A percentile compares a stretch with the other conserved stretches of the same genome.
Conservation (phyloP, 768 basidiomycete genomes). For the Suillus clintonianus region DNA sequence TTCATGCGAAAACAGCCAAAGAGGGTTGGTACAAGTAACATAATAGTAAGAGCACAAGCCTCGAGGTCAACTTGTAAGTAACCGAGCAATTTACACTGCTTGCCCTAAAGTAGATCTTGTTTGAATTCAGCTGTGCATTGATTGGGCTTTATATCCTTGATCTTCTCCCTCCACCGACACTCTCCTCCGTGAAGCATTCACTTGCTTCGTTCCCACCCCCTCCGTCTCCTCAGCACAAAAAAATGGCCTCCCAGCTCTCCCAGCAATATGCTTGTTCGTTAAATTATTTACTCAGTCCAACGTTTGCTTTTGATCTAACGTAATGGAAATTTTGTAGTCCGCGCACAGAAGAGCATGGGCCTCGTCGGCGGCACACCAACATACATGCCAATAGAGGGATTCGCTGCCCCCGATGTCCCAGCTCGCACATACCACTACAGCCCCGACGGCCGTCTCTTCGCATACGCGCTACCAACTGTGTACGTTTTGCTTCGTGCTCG, state of each 20-base stretch:
- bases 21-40: background rate
- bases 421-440: slow-evolving; percentile 82
- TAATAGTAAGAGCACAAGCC: background rate
- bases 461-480: slow-evolving; percentile 77
- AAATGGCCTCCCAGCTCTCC: slow-evolving; percentile 73
- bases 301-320: slow-evolving; percentile 15
- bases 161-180: slow-evolving; percentile 23
- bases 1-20: background rate
- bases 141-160: slow-evolving; percentile 17
- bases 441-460: slow-evolving; percentile 83
- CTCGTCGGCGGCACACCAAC: slow-evolving; percentile 81
- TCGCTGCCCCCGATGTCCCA: slow-evolving; percentile 66
- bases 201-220: slow-evolving; percentile 63
- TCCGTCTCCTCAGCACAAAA: slow-evolving; percentile 30
- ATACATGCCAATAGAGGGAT: slow-evolving; percentile 66
- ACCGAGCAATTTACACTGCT: slow-evolving; percentile 7
- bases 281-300: background rate
- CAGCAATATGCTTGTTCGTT: slow-evolving; percentile 86
- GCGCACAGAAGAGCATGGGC: slow-evolving; percentile 92
- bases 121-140: slow-evolving; percentile 4
- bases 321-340: slow-evolving; percentile 51
- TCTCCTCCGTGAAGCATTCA: slow-evolving; percentile 67
- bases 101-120: slow-evolving; percentile 20
- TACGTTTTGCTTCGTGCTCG: slow-evolving; percentile 42
- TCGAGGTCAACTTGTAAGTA: background rate